Base-by-base conservation (phyloP, 2,329 filamentous ascomycete species). In the Phaeophleospora eucalypticola region DNA sequence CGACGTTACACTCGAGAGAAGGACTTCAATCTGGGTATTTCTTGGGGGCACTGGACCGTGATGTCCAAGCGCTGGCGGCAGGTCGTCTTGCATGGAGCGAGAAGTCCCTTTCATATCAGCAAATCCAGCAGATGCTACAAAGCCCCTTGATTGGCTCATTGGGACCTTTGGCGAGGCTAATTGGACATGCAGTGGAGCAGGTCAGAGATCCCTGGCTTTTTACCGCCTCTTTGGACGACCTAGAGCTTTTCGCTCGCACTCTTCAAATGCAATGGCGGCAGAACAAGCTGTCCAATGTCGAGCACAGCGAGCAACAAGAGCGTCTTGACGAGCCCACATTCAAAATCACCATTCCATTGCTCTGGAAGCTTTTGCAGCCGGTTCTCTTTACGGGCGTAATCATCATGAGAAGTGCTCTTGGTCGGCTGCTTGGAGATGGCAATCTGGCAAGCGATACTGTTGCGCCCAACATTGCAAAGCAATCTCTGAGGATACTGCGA, bases 11-110 rank as follows among this genome's bases (percentile, higher is more conserved):
- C 35, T 82, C 80, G 0, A 75, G 74, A 0, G 84, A 90, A 60
- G 89, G 89, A 1, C 82, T 94, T 41, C 80, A 84, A 54, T 81
- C 83, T 15, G 88, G 84, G 0, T 83, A 86, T 53, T 91, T 95
- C 54, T 72, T 96, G 2, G 78, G 77, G 1, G 76, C 77, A 0
- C 79, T 94, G 49, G 81, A 86, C 54, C 69, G 77, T 12, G 87
- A 94, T 58, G 73, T 89, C 18, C 69, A 75, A 2, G 75, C 82
- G 15, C 73, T 73, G 0, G 68, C 75, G 9, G 62, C 61, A 0
- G 63, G 65, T 14, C 78, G 76, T 53, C 78, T 90, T 48, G 75
- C 78, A 40, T 95, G 89, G 87, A 69, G 75, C 14, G 56, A 61
- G 41, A 52, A 54, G 2, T 81, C 84, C 0, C 69, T 75, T 1